Evolutionary conservation across 148 eudicot species (phyloP).

Genomic region (Silene latifolia): DNA sequence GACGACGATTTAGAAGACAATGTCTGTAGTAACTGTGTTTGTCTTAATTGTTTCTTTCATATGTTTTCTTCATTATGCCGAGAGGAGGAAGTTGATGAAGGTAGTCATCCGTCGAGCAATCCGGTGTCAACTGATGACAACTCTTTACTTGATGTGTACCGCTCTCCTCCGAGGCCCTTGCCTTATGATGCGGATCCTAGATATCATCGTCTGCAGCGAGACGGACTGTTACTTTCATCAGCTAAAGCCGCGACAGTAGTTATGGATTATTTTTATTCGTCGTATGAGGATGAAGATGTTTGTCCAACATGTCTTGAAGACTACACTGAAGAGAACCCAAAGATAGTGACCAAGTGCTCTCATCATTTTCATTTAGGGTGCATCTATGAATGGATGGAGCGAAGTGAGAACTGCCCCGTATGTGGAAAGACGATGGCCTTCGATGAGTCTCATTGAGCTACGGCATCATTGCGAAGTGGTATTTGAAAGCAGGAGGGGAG

Average conservation of each 20-base stretch:
- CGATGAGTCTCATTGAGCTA: too few species aligned
- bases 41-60: slow-evolving; percentile 57
- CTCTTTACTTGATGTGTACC: slow-evolving; percentile 64
- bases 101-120: slow-evolving; percentile 57
- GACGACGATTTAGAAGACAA: slow-evolving; percentile 77
- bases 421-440: slow-evolving; percentile 54
- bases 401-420: slow-evolving; percentile 94
- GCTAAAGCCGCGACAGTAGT: slow-evolving; percentile 39
- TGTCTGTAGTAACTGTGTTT: slow-evolving; percentile 69
- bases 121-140: slow-evolving; percentile 51
- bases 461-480: too few species aligned
- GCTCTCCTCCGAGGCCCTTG: slow-evolving; percentile 85
- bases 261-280: slow-evolving; percentile 58
- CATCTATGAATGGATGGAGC: slow-evolving; percentile 98
- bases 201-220: slow-evolving; percentile 56
- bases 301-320: slow-evolving; percentile 98
- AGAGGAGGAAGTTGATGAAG: slow-evolving; percentile 67
- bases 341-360: slow-evolving; percentile 78
- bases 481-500: too few species aligned
- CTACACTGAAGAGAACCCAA: slow-evolving; percentile 84
- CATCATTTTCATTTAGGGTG: slow-evolving; percentile 96
- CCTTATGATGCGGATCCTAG: slow-evolving; percentile 84
- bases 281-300: slow-evolving; percentile 88
- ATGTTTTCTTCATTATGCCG: slow-evolving; percentile 58
- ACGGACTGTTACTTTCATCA: slow-evolving; percentile 65